Evolutionary conservation across 108 stramenopile genomes (phyloP), one percentile per base, ranked within the genome.

Genomic region (Epipyxis sp.): DNA sequence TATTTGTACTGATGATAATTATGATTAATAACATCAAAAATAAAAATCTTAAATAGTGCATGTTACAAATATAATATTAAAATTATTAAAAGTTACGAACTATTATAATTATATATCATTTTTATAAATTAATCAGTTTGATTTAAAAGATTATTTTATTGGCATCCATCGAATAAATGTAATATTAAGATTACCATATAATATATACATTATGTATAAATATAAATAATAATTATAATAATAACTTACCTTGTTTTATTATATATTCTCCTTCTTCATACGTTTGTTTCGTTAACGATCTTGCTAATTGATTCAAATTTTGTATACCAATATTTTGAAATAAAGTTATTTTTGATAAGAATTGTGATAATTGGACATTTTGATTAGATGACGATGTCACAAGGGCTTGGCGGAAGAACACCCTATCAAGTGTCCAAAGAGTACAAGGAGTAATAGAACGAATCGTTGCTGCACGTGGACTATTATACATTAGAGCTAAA

Each of bases 381-480:
- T 74, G 71, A 37, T 74, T 74, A 10, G 71, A 74, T 37, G 71
- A 74, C 6, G 71, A 74, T 32, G 71, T 74, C 20, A 74, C 71
- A 37, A 74, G 40, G 6, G 71, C 71, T 37, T 74, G 71, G 6
- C 71, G 6, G 71, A 74, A 74, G 50, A 74, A 74, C 3, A 74
- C 71, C 3, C 71, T 37, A 37, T 74, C 71, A 13, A 74, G 34
- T 32, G 71, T 74, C 71, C 71, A 74, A 13, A 74, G 34, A 13
- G 71, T 54, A 42, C 71, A 74, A 37, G 40, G 27, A 27, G 6
- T 74, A 10, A 27, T 39, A 27, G 71, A 37, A 32, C 25, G 27
- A 6, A 74, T 74, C 3, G 71, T 74, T 6, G 71, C 71, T 6
- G 71, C 71, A 42, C 71, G 71, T 54, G 71, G 71, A 6, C 10